phyloP scores from a whole-genome alignment of 2,329 filamentous ascomycete species.

The Trichophyton schoenleinii region DNA sequence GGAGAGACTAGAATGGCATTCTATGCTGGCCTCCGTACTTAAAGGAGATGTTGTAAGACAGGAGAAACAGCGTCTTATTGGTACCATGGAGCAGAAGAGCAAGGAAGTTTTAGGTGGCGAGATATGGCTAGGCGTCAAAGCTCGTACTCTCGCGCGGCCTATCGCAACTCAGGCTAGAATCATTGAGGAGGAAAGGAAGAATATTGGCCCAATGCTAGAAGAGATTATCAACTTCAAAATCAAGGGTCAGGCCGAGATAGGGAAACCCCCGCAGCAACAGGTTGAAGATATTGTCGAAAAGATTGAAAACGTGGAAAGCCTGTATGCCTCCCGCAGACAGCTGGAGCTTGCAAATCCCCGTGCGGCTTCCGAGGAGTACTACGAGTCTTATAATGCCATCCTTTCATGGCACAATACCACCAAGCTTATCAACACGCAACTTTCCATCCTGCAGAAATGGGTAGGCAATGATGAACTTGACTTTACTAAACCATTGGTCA shows the following conservation, averaged over 20 bases:
- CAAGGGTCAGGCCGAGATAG: slow-evolving; percentile 81
- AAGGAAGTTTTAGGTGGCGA: slow-evolving; percentile 55
- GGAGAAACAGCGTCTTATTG: slow-evolving; percentile 91
- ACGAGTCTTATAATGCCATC: slow-evolving; percentile 74
- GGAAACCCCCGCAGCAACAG: slow-evolving; percentile 76
- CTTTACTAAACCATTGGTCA: slow-evolving; percentile 63
- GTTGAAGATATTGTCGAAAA: slow-evolving; percentile 80
- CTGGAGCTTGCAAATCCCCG: slow-evolving; percentile 63
- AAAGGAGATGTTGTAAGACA: slow-evolving; percentile 95
- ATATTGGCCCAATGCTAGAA: slow-evolving; percentile 64
- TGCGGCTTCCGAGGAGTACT: slow-evolving; percentile 63
- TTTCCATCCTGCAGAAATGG: slow-evolving; percentile 86
- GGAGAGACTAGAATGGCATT: slow-evolving; percentile 92
- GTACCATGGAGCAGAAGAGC: slow-evolving; percentile 60
- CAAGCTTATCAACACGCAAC: slow-evolving; percentile 86
- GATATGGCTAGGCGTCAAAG: slow-evolving; percentile 78
- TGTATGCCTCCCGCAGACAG: slow-evolving; percentile 70
- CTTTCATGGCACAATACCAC: slow-evolving; percentile 97
- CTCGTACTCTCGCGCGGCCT: slow-evolving; percentile 71
- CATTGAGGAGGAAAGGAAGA: slow-evolving; percentile 68
- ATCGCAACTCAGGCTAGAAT: slow-evolving; percentile 74
- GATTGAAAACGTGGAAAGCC: slow-evolving; percentile 74
- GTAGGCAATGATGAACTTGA: slow-evolving; percentile 93
- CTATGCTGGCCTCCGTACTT: slow-evolving; percentile 89
- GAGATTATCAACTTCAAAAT: slow-evolving; percentile 88